Percentiles rank a stretch among this genome's conserved stretches.
Evolutionary conservation across 371 early-diverging fungal genomes (phyloP).

Genomic region (Mortierella sp.): DNA sequence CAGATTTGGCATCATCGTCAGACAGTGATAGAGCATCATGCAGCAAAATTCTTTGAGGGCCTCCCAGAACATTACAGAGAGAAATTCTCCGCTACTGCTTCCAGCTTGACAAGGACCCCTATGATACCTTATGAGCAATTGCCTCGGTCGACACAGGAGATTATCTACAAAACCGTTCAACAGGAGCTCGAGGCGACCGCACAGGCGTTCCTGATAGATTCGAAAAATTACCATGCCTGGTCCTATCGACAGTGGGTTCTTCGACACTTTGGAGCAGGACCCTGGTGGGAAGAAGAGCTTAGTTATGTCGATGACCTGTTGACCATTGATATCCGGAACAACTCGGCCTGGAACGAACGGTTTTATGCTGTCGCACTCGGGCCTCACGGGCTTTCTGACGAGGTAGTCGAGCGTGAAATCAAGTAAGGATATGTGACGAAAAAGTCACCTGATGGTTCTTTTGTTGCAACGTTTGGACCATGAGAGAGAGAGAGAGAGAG

Average conservation of each 20-base stretch:
- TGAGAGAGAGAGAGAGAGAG: too few relatives aligned
- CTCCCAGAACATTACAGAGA: neutral
- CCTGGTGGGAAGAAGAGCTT: conserved; percentile 85
- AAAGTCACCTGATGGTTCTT: neutral
- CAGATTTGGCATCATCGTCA: conserved; percentile 96
- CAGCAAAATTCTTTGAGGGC: conserved; percentile 50
- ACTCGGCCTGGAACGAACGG: conserved; percentile 98
- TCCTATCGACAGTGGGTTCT: conserved; percentile 92
- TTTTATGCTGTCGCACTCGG: conserved; percentile 75
- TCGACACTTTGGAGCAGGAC: conserved; percentile 60
- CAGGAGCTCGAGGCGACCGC: conserved; percentile 78
- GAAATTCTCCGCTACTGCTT: neutral
- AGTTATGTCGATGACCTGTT: conserved; percentile 75
- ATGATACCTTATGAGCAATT: conserved; percentile 23
- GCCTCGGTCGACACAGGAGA: conserved; percentile 14
- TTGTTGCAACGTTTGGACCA: neutral
- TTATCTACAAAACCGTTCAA: conserved; percentile 13
- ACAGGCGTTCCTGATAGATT: conserved; percentile 76
- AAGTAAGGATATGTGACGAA: conserved; percentile 55
- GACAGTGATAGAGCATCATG: conserved; percentile 73
- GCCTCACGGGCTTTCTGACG: conserved; percentile 56
- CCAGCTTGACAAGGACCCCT: conserved; percentile 2
- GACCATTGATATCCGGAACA: conserved; percentile 90
- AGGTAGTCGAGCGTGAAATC: conserved; percentile 68
- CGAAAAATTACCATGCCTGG: conserved; percentile 99